Evolutionary conservation across 306 rosid species (phyloP), one percentile per base, ranked within the genome.

Genomic region (Rosa rugosa): DNA sequence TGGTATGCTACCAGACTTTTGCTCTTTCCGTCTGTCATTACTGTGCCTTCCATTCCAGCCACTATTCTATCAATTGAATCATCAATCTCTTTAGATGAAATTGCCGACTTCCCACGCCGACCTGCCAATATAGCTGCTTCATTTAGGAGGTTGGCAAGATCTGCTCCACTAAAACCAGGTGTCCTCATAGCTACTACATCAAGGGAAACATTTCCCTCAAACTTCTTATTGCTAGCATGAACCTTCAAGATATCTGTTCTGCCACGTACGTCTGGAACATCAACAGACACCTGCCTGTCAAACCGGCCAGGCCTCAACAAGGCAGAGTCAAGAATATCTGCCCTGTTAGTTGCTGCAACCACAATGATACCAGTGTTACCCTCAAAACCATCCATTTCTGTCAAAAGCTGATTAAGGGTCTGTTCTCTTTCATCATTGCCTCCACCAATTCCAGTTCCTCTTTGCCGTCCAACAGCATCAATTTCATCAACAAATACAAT

Each of bases 31-130:
- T 95, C 97, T 47, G 97, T 91, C 99, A 95, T 95, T 84, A 93
- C 97, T 40, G 97, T 95, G 73, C 99, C 99, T 91, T 95, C 99
- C 99, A 95, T 95, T 88, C 99, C 99, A 75, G 99, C 99, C 16
- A 95, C 99, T 78, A 95, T 92, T 84, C 99, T 90, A 86, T 95
- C 99, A 69, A 93, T 95, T 20, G 99, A 92, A 85, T 95, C 98
- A 46, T 95, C 99, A 20, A 95, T 85, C 87, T 95, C 99, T 90
- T 95, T 95, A 23, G 99, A 86, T 70, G 99, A 88, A 84, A 95
- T 92, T 65, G 89, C 94, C 1, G 91, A 78, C 89, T 88, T 93
- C 79, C 94, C 97, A 4, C 99, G 98, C 40, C 99, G 87, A 65
- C 99, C 99, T 78, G 97, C 97, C 81, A 95, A 86, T 84, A 93